phyloP scores from a whole-genome alignment of 768 basidiomycete genomes.

The Auriculariales sp. region DNA sequence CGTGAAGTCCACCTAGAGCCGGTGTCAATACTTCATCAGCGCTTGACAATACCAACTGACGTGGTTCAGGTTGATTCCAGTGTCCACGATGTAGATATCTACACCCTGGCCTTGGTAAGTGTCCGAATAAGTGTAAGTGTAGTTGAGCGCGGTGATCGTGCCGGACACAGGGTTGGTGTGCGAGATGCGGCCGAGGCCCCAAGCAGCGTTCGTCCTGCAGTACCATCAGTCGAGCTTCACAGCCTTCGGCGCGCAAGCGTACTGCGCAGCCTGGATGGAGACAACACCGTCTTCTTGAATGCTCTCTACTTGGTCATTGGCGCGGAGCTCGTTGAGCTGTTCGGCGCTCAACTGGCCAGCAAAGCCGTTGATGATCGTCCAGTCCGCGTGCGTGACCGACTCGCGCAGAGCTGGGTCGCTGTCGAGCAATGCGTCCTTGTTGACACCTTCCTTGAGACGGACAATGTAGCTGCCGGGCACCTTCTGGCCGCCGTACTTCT shows the following conservation, averaged over 20 bases:
- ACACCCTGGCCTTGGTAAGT: conserved; percentile 19
- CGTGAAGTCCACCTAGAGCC: conserved; percentile 21
- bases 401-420: conserved; percentile 2
- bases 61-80: conserved; percentile 20
- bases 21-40: background rate
- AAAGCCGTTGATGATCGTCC: conserved; percentile 14
- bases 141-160: conserved; percentile 8
- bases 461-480: conserved; percentile 12
- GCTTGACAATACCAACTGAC: conserved; percentile 1
- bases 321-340: conserved; percentile 14
- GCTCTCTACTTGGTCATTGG: conserved; percentile 14
- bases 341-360: conserved; percentile 11
- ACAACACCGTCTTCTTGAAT: conserved; percentile 19
- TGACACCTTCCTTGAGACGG: conserved; percentile 12
- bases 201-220: conserved; percentile 11
- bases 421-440: conserved; percentile 8
- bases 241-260: conserved; percentile 6
- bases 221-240: background rate
- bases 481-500: conserved; percentile 7
- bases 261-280: conserved; percentile 8
- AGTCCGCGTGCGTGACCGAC: conserved; percentile 9
- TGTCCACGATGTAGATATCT: conserved; percentile 42
- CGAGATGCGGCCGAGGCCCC: conserved; percentile 12
- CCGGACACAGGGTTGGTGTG: conserved; percentile 5
- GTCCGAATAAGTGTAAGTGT: conserved; percentile 18